Base-by-base conservation (phyloP, 306 rosid genomes). In the Fragaria ananassa region DNA sequence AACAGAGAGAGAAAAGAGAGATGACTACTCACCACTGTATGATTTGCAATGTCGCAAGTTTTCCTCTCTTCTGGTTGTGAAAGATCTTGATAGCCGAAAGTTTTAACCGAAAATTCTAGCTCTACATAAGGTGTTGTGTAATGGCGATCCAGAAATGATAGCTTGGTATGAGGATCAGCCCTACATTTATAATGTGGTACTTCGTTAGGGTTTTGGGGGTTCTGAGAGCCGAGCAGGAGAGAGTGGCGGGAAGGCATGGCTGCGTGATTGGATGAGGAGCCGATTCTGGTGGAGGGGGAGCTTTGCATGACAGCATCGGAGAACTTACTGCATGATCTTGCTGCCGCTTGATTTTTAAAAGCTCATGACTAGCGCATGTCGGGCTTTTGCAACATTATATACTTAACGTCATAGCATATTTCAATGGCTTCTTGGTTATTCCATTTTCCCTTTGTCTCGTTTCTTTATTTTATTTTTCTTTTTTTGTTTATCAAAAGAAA, bases 271-370 rank as follows among this genome's bases (percentile, higher is more conserved):
- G 47, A 57, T 56, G 63, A 46, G 46, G n/a, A 47, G 62, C 50
- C 61, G 57, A 72, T 79, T 83, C 76, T 80, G 81, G 81, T 83
- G 57, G 3, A 12, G 37, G 57, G 56, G 67, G 65, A 51, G 62
- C 70, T 62, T 83, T 80, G 81, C 81, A 67, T 83, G 86, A 79
- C 34, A 45, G 11, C 66, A 12, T 65, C 67, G 17, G 49, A 58
- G 54, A 75, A 75, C 34, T 69, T 74, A 46, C 34, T 71, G 74
- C 69, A 39, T 76, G 34, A 61, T 61, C 67, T 31, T 62, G 42
- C 25, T 63, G 21, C 44, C 12, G 39, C 68, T 62, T 17, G 10
- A 15, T 5, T 17, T 62, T 34, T 15, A 8, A 34, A 39, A 65
- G 27, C 70, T 19, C 15, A 65, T 65, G 15, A 19, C 70, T 10